A percentile compares a stretch with the other conserved stretches of the same genome.
Conservation (phyloP, 2,329 filamentous ascomycete genomes). For the Falciphora oryzae region DNA sequence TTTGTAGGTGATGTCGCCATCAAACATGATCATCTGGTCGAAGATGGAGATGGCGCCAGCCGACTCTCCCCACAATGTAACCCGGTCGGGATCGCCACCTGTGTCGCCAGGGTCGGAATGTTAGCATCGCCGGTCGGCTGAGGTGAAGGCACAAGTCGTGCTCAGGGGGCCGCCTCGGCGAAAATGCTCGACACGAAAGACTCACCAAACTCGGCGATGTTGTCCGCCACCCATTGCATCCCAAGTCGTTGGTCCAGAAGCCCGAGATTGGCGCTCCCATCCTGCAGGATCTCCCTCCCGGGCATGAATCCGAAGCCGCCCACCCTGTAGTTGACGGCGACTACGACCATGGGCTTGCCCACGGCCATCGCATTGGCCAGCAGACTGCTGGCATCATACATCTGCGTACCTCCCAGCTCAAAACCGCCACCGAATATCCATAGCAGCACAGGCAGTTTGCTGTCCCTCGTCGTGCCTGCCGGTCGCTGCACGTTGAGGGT, state of each 20-base stretch:
- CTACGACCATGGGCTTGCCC: conserved; percentile 54
- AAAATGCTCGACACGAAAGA: too few relatives aligned
- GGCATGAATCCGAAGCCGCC: conserved; percentile 58
- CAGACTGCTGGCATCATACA: conserved; percentile 31
- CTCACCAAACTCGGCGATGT: conserved; percentile 59
- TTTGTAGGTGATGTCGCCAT: conserved; percentile 58
- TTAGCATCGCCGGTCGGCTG: too few relatives aligned
- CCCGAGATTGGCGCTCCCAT: conserved; percentile 53
- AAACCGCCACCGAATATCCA: conserved; percentile 54
- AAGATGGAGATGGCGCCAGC: conserved; percentile 55
- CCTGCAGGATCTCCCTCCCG: conserved; percentile 47
- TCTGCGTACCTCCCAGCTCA: conserved; percentile 27
- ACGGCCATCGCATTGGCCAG: conserved; percentile 30
- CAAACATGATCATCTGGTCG: conserved; percentile 57
- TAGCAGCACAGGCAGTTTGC: conserved; percentile 48
- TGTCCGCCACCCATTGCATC: conserved; percentile 57
- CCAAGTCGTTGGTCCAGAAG: conserved; percentile 49
- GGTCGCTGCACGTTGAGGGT: too few relatives aligned
- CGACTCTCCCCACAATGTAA: conserved; percentile 60
- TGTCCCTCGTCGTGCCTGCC: conserved; percentile 34
- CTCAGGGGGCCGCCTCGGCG: too few relatives aligned
- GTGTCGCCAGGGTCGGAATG: too few relatives aligned
- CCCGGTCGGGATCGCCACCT: conserved; percentile 58
- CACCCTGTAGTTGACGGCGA: conserved; percentile 59
- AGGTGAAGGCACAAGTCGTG: too few relatives aligned